phyloP scores from a whole-genome alignment of 257 asterid genomes.

The Lycium barbarum region DNA sequence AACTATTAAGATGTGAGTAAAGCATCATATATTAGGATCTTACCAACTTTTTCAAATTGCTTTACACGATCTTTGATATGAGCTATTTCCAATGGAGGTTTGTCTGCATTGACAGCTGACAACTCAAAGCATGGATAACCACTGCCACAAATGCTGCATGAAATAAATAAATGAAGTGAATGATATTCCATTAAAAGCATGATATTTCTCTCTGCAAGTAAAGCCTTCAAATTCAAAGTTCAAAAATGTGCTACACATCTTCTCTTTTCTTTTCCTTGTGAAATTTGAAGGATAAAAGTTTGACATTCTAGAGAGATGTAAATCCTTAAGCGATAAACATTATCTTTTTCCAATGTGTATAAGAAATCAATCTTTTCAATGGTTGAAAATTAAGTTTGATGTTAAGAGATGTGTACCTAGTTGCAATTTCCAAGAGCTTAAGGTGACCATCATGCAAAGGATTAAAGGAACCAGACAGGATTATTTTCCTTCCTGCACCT shows the following conservation, averaged over 20 bases:
- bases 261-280: neutral
- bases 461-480: constrained; percentile 90
- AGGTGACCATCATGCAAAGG: constrained; percentile 96
- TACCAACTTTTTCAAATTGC: constrained; percentile 89
- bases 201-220: neutral
- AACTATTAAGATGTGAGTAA: neutral
- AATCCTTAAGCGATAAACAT: neutral
- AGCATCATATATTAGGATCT: constrained; percentile 38
- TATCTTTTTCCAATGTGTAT: neutral
- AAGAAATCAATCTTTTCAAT: neutral
- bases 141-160: constrained; percentile 84
- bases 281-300: neutral
- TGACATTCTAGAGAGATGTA: neutral
- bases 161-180: constrained; percentile 28
- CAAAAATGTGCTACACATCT: neutral
- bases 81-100: constrained; percentile 79
- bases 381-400: neutral
- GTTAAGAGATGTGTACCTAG: constrained; percentile 52
- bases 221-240: neutral
- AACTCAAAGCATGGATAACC: constrained; percentile 97
- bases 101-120: constrained; percentile 94
- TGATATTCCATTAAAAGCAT: neutral
- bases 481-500: constrained; percentile 69
- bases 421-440: constrained; percentile 89
- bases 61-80: constrained; percentile 79